Evolutionary conservation across 805 yeast genomes (phyloP), one percentile per base, ranked within the genome.

Genomic region (Yarrowia keelungensis): DNA sequence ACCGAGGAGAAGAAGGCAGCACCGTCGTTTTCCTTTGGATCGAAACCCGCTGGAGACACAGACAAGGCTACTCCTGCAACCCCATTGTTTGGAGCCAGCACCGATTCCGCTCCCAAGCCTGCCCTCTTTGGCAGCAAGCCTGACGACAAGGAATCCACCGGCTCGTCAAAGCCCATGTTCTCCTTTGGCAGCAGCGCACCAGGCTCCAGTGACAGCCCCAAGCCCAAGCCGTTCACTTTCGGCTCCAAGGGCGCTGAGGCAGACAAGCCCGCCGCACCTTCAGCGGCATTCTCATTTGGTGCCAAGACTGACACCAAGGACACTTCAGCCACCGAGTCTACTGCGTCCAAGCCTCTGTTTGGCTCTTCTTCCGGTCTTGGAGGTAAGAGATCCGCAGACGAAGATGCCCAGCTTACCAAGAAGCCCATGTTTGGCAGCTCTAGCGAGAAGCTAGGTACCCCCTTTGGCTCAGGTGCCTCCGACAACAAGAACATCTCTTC

Each of bases 341-440:
- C 46, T 8, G 22, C 9, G 19, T 10, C 16, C 26, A 16, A 16
- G 49, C 26, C 49, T 2, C 5, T 19, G 10, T 45, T 45, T 12
- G 46, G 15, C 16, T 42, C 54, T 38, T n/a, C 50, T 15, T 14
- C 49, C 14, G 39, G 19, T 4, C 36, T 38, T 19, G 58, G 58
- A 8, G 64, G 64, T n/a, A 56, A 56, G 39, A 56, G 64, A 43
- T 42, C 64, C 32, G 64, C 50, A 5, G 64, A 42, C 9, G 64
- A 42, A n/a, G 49, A 16, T 2, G 64, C 26, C 4, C 22, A 26
- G 38, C 53, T 38, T 1, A 12, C 53, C 16, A 49, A 49, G 53
- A 26, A 32, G 38, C 53, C 53, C 38, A 26, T 56, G 64, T 56
- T 56, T 56, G 49, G 64, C 8, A 9, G 53, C 19, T 39, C 61